A percentile compares a stretch with the other conserved stretches of the same genome.
phyloP scores from a whole-genome alignment of 2,329 filamentous ascomycete species.

The Zalaria obscura region DNA sequence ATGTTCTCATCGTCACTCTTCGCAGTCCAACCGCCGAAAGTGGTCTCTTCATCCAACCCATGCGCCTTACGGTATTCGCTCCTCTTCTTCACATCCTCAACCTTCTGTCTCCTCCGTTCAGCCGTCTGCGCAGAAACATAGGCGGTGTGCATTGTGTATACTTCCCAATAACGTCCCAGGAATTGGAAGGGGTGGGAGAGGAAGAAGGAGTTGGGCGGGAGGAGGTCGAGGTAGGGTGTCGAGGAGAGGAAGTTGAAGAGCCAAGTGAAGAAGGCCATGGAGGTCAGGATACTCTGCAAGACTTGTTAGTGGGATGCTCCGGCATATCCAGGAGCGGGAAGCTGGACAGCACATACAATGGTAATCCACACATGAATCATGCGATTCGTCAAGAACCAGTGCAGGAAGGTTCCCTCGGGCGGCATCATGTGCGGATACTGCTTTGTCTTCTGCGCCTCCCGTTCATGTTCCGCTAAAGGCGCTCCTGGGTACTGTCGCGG shows the following conservation, averaged over 20 bases:
- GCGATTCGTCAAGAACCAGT: constrained; percentile 71
- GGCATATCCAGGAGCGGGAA: background rate
- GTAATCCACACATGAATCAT: constrained; percentile 71
- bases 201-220: constrained; percentile 58
- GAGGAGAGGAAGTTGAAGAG: constrained; percentile 63
- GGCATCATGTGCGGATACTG: constrained; percentile 86
- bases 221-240: constrained; percentile 66
- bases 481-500: constrained; percentile 60
- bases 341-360: constrained; percentile 42
- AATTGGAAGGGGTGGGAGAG: constrained; percentile 56
- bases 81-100: constrained; percentile 81
- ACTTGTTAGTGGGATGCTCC: background rate
- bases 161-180: constrained; percentile 49
- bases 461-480: constrained; percentile 50
- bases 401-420: constrained; percentile 63
- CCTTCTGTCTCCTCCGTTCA: constrained; percentile 56
- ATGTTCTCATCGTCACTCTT: constrained; percentile 18
- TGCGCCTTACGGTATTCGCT: constrained; percentile 75
- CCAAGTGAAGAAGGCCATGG: constrained; percentile 59
- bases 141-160: constrained; percentile 62
- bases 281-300: constrained; percentile 48
- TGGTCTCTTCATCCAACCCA: constrained; percentile 47
- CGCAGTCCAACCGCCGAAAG: constrained; percentile 37
- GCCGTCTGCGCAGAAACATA: constrained; percentile 54
- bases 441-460: constrained; percentile 49